Base-by-base conservation (phyloP, 805 yeast genomes). In the Lachancea quebecensis region DNA sequence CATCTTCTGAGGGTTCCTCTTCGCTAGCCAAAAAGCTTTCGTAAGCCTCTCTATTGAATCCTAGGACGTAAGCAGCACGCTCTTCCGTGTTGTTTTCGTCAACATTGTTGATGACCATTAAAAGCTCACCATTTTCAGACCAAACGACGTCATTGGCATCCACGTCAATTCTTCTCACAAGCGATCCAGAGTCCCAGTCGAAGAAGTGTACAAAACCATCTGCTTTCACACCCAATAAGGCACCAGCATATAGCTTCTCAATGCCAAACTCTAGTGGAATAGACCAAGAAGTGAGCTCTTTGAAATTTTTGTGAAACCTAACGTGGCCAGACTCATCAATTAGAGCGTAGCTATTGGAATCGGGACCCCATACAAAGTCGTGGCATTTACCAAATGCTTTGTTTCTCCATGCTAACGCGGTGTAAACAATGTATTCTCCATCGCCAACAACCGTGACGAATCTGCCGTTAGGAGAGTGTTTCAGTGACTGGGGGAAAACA, bases 351-450 rank as follows among this genome's bases (percentile, higher is more conserved):
- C 81, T 74, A 60, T 85, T 86, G 2, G 95, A 80, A 66, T 91
- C 97, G 43, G 84, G 81, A 50, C 95, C 89, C 99, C 99, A 93
- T 36, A 80, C 95, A 64, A 95, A 88, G 60, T 89, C 97, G 45
- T 80, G 69, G 16, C 95, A 96, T 46, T 78, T 75, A 51, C 98
- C 98, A 66, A 85, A 93, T 41, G 89, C 75, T 70, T 89, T 93
- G 59, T 91, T 89, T 71, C 99, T 81, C 99, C 99, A 93, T 1
- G 98, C 98, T 58, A 93, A 76, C 1, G 99, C 91, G 2, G 98
- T 90, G 69, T 91, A 93, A 44, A 93, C 83, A 56, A 91, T 87
- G 65, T 88, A 91, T 68, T 93, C 99, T 49, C 96, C 97, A 68
- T 93, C 99, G 61, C 99, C 99, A 38, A 91, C 84, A 41, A 93